A percentile compares a stretch with the other conserved stretches of the same genome.
Conservation (phyloP, 2,329 filamentous ascomycete species). For the Cytospora chrysosperma region DNA sequence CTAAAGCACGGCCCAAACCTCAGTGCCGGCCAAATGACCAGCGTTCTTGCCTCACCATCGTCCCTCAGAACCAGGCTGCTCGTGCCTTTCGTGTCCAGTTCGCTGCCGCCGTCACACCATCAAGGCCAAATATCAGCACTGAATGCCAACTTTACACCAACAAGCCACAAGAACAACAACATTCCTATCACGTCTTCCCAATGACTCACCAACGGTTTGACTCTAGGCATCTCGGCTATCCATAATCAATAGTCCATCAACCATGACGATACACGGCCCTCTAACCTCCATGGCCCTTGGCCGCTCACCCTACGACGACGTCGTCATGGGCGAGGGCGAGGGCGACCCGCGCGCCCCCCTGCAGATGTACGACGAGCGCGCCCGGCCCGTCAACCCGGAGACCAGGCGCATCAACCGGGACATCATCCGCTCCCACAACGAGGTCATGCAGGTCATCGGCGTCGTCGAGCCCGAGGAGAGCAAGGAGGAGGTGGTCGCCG, state of each 20-base stretch:
- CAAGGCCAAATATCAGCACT: not conserved
- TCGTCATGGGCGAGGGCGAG: conserved; percentile 49
- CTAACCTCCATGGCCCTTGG: conserved; percentile 58
- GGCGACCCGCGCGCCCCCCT: conserved; percentile 39
- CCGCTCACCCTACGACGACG: conserved; percentile 60
- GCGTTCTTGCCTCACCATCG: not conserved
- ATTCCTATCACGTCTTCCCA: not conserved
- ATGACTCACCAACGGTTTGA: not conserved
- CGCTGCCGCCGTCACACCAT: not conserved
- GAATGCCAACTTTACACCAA: not conserved
- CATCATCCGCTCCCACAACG: conserved; percentile 60
- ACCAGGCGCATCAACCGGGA: conserved; percentile 56
- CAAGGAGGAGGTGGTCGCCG: conserved; percentile 38
- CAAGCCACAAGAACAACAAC: not conserved
- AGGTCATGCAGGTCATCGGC: conserved; percentile 63
- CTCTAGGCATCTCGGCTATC: not conserved
- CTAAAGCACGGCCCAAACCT: not conserved
- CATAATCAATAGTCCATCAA: conserved; percentile 28
- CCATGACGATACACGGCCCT: conserved; percentile 56
- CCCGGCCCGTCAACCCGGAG: conserved; percentile 54
- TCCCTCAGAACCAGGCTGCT: not conserved
- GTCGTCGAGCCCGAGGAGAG: conserved; percentile 58
- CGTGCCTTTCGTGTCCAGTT: not conserved
- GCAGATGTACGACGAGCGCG: conserved; percentile 55
- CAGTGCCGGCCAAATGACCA: not conserved